A percentile compares a stretch with the other conserved stretches of the same genome.
Conservation (phyloP, 2,329 filamentous ascomycete genomes). For the Hymenoscyphus fructigenus region DNA sequence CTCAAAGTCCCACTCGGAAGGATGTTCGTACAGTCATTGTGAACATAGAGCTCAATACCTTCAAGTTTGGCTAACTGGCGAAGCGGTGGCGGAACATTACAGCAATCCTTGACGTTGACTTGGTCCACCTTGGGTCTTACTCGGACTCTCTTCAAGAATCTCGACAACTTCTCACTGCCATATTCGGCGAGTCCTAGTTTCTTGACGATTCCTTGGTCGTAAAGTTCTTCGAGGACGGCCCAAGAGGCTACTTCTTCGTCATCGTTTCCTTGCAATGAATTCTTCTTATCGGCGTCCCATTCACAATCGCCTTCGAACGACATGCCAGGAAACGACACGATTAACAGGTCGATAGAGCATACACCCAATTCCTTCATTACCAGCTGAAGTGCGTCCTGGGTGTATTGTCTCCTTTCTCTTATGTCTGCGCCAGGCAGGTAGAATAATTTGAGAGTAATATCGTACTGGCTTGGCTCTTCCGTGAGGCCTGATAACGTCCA, state of each 20-base stretch:
- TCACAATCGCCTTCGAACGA: constrained; percentile 92
- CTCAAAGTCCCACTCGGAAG: constrained; percentile 81
- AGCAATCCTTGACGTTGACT: constrained; percentile 95
- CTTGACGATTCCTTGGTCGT: constrained; percentile 67
- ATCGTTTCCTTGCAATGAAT: constrained; percentile 61
- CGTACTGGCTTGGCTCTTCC: constrained; percentile 83
- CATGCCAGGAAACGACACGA: constrained; percentile 90
- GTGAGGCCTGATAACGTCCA: constrained; percentile 68
- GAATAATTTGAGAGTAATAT: constrained; percentile 95
- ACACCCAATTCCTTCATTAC: constrained; percentile 80
- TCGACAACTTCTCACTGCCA: constrained; percentile 76
- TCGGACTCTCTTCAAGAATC: constrained; percentile 69
- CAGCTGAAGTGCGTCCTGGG: constrained; percentile 73
- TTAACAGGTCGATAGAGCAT: constrained; percentile 77
- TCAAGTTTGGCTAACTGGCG: constrained; percentile 80
- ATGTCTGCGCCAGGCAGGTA: constrained; percentile 73
- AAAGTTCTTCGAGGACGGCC: constrained; percentile 70
- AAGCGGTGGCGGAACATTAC: constrained; percentile 87
- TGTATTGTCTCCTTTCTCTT: constrained; percentile 65
- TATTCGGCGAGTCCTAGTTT: constrained; percentile 89
- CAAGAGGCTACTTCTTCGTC: constrained; percentile 69
- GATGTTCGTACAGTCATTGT: constrained; percentile 92
- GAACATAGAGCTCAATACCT: constrained; percentile 83
- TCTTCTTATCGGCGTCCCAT: constrained; percentile 66
- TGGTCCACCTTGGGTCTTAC: constrained; percentile 84